phyloP scores from a whole-genome alignment of 73 alveolate genomes.

The Vitrella brassicaformis region DNA sequence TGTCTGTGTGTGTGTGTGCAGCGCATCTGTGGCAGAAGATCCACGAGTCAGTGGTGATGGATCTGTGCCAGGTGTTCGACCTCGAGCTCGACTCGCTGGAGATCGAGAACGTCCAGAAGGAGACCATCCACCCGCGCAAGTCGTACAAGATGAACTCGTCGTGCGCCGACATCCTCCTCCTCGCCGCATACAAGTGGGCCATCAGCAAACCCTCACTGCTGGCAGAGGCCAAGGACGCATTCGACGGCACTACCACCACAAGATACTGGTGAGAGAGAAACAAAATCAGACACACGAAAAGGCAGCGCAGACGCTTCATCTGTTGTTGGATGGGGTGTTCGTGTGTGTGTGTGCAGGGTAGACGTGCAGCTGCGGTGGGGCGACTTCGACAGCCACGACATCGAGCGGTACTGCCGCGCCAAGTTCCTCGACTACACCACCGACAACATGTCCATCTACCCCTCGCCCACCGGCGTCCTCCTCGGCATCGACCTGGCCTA shows the following conservation, averaged over 20 bases:
- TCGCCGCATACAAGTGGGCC: slow-evolving; percentile 98
- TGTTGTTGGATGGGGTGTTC: not conserved
- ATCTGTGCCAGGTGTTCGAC: slow-evolving; percentile 95
- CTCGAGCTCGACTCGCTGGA: slow-evolving; percentile 93
- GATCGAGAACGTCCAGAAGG: slow-evolving; percentile 97
- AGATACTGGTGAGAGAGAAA: slow-evolving; percentile 81
- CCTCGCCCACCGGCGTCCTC: slow-evolving; percentile 95
- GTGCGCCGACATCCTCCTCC: slow-evolving; percentile 97
- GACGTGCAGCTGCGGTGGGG: slow-evolving; percentile 99
- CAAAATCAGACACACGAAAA: too few species aligned
- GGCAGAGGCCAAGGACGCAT: slow-evolving; percentile 87
- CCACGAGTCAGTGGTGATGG: slow-evolving; percentile 99
- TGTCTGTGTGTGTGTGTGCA: slow-evolving; percentile 25
- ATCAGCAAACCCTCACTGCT: slow-evolving; percentile 91
- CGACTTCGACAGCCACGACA: slow-evolving; percentile 96
- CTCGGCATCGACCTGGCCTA: slow-evolving; percentile 96
- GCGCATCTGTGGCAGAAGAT: slow-evolving; percentile 99
- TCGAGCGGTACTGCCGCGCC: slow-evolving; percentile 98
- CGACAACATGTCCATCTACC: slow-evolving; percentile 95
- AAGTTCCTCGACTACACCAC: slow-evolving; percentile 98
- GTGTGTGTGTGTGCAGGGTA: slow-evolving; percentile 13
- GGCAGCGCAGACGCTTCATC: too few species aligned
- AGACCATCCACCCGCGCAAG: slow-evolving; percentile 94
- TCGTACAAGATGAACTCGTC: slow-evolving; percentile 99
- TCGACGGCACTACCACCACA: slow-evolving; percentile 85